phyloP scores from a whole-genome alignment of 306 rosid species.

The Prinsepia uniflora region DNA sequence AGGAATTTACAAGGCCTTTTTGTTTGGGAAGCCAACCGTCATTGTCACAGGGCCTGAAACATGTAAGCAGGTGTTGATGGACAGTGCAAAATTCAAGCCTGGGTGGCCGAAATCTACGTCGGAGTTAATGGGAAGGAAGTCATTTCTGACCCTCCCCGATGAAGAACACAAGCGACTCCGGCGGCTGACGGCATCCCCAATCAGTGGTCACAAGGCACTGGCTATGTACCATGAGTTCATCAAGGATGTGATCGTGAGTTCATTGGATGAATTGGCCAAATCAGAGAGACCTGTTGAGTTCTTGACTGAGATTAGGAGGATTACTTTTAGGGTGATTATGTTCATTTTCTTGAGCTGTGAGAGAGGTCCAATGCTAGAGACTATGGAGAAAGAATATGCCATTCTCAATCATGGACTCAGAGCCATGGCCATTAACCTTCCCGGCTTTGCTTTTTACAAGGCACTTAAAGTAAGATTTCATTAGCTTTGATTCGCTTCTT shows the following conservation, averaged over 20 bases:
- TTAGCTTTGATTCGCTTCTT: neutral
- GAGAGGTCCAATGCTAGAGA: slow-evolving; percentile 24
- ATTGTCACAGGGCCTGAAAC: slow-evolving; percentile 39
- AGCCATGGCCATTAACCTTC: slow-evolving; percentile 52
- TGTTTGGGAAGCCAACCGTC: slow-evolving; percentile 46
- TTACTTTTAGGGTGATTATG: slow-evolving; percentile 50
- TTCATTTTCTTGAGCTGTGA: slow-evolving; percentile 53
- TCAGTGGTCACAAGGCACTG: slow-evolving; percentile 55
- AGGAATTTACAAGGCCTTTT: slow-evolving; percentile 33
- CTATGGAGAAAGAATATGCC: slow-evolving; percentile 39
- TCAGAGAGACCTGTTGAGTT: slow-evolving; percentile 38
- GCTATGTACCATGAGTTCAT: slow-evolving; percentile 39
- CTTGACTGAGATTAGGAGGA: slow-evolving; percentile 53
- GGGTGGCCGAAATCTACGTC: slow-evolving; percentile 39
- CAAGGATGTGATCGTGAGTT: slow-evolving; percentile 22
- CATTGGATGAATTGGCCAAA: slow-evolving; percentile 34
- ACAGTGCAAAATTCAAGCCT: slow-evolving; percentile 27
- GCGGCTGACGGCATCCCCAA: slow-evolving; percentile 53
- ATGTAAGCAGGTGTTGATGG: slow-evolving; percentile 30
- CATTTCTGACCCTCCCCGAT: slow-evolving; percentile 31
- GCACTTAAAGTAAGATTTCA: slow-evolving; percentile 56
- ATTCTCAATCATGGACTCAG: slow-evolving; percentile 51
- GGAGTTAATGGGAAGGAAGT: slow-evolving; percentile 27
- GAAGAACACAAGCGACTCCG: slow-evolving; percentile 64
- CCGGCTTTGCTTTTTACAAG: slow-evolving; percentile 62